A percentile compares a stretch with the other conserved stretches of the same genome.
Conservation (phyloP, 1,139 yeast genomes). For the Magnusiomyces magnusii region DNA sequence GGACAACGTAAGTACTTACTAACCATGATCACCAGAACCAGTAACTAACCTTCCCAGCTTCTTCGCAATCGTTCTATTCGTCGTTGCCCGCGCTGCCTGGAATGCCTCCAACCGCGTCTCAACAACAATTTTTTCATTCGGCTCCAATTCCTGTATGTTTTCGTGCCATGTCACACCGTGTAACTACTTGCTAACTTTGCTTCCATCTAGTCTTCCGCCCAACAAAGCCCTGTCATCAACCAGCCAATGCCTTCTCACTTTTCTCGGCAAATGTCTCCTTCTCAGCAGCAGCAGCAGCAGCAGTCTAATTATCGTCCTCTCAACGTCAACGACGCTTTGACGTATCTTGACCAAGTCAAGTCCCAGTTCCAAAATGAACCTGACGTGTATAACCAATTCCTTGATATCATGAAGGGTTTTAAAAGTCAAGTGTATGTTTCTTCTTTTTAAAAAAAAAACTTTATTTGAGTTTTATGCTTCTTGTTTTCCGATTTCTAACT, state of each 20-base stretch:
- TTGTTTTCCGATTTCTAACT: background rate
- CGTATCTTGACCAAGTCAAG: conserved; percentile 93
- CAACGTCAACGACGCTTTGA: conserved; percentile 92
- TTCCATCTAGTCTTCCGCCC: conserved; percentile 4
- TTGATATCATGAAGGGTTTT: conserved; percentile 98
- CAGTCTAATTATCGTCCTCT: conserved; percentile 60
- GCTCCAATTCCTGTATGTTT: conserved; percentile 11
- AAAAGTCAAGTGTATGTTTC: conserved; percentile 67
- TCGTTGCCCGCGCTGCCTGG: conserved; percentile 50
- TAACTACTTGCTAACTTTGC: background rate
- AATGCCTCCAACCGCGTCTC: conserved; percentile 18
- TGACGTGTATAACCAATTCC: conserved; percentile 89
- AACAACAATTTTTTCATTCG: conserved; percentile 22
- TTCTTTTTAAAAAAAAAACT: background rate
- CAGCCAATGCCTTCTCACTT: conserved; percentile 10
- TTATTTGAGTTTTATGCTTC: background rate
- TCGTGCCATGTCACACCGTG: too few relatives aligned
- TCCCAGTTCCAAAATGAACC: conserved; percentile 88
- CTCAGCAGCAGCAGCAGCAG: conserved; percentile 15
- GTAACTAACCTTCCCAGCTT: conserved; percentile 6
- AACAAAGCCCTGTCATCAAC: conserved; percentile 11
- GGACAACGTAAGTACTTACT: conserved; percentile 19
- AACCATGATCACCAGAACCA: too few relatives aligned
- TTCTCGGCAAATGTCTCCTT: conserved; percentile 11
- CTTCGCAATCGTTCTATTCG: conserved; percentile 35